phyloP scores from a whole-genome alignment of 257 asterid genomes.

The Ophiorrhiza pumila region DNA sequence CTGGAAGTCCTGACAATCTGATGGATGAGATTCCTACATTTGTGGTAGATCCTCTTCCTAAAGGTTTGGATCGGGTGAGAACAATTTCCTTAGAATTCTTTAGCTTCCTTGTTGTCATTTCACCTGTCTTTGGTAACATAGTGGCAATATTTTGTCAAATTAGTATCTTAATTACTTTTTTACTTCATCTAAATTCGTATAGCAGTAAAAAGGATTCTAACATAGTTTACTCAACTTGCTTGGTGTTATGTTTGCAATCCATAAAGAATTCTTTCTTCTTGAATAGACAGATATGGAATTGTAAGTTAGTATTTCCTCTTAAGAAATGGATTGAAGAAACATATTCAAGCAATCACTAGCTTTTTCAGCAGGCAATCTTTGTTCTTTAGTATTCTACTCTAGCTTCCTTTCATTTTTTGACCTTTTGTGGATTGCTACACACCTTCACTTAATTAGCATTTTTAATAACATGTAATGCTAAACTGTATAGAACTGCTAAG shows the following conservation, averaged over 20 bases:
- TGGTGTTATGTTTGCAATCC: not conserved
- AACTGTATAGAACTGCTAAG: not conserved
- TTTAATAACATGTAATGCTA: not conserved
- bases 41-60: conserved; percentile 61
- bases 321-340: not conserved
- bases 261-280: too few relatives aligned
- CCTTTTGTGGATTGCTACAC: not conserved
- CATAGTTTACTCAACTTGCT: too few relatives aligned
- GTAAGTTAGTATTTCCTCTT: not conserved
- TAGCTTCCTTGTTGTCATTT: not conserved
- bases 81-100: not conserved
- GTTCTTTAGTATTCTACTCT: not conserved
- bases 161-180: too few relatives aligned
- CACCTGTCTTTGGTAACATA: not conserved
- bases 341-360: not conserved
- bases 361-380: not conserved
- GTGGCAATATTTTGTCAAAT: not conserved
- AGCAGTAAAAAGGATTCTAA: not conserved
- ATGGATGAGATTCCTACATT: conserved; percentile 69
- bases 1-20: conserved; percentile 57
- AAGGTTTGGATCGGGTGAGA: conserved; percentile 54
- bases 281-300: not conserved
- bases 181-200: not conserved
- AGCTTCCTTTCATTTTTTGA: not conserved
- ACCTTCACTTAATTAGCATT: not conserved